These are phyloP conservation scores for Camellia oleifera DNA, from an alignment of 179 eudicot genomes.

Conservation along the genomic window DNA sequence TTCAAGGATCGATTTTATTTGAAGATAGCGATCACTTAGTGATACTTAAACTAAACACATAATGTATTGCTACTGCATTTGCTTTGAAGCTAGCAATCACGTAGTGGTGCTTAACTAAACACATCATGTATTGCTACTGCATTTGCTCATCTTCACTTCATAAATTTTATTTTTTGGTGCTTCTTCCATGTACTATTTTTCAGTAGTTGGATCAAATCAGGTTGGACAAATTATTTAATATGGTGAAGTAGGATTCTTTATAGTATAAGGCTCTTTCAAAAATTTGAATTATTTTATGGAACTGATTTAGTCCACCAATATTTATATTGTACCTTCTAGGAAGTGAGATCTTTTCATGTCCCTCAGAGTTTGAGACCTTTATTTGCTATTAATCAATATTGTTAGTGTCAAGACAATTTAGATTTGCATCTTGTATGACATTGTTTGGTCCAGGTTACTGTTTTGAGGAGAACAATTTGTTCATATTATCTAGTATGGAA, in stretches of 20 bases:
- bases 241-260: not conserved
- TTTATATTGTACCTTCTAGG: not conserved
- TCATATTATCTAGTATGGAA: not conserved
- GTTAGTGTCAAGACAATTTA: not conserved
- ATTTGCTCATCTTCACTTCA: not conserved
- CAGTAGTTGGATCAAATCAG: not conserved
- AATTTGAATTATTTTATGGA: not conserved
- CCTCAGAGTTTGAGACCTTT: not conserved
- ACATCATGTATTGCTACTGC: not conserved
- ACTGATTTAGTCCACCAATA: not conserved
- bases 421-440: not conserved
- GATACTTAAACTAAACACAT: not conserved
- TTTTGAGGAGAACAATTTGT: not conserved
- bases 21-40: not conserved
- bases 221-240: not conserved
- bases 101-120: not conserved
- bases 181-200: not conserved
- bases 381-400: not conserved
- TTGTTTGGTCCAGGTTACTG: conserved; percentile 3
- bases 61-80: not conserved
- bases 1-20: not conserved
- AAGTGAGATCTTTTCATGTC: not conserved
- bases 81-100: not conserved
- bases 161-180: not conserved
- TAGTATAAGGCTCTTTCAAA: too few relatives aligned